Conservation (phyloP, 2,329 filamentous ascomycete species). For the Verticillium nonalfalfae region DNA sequence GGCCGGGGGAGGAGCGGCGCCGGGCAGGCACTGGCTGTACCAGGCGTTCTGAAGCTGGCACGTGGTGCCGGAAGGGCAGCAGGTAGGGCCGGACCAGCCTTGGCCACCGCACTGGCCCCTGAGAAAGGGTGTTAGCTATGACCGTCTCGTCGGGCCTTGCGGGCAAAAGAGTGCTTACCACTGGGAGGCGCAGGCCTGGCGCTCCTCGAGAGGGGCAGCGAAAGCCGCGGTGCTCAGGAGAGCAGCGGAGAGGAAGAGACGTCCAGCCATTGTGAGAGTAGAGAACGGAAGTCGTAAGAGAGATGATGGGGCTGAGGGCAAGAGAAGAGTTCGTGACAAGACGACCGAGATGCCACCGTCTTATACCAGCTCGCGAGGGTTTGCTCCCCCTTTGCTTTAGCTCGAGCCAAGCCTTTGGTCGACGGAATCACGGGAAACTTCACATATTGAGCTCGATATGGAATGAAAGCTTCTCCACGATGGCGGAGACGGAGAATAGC, state of each 20-base stretch:
- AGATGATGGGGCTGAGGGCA: background rate
- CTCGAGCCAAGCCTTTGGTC: background rate
- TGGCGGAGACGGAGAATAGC: background rate
- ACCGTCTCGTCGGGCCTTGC: too few species aligned
- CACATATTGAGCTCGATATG: background rate
- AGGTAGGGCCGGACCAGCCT: conserved; percentile 35
- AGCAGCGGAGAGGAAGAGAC: conserved; percentile 2
- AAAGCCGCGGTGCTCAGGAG: conserved; percentile 20
- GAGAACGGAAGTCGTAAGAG: background rate
- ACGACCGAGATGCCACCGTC: background rate
- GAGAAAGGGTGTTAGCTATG: background rate
- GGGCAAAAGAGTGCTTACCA: conserved; percentile 19
- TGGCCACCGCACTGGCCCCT: conserved; percentile 38
- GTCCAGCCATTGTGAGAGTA: background rate
- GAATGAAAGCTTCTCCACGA: background rate
- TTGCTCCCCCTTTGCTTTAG: background rate
- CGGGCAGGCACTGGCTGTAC: conserved; percentile 30
- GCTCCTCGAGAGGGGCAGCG: conserved; percentile 34
- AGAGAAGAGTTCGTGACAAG: background rate
- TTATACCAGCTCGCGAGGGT: background rate
- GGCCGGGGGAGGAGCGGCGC: conserved; percentile 9
- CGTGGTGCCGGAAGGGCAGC: conserved; percentile 31
- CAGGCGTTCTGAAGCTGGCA: conserved; percentile 28
- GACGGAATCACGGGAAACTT: background rate
- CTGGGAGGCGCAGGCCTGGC: conserved; percentile 25